phyloP scores from a whole-genome alignment of 108 stramenopile genomes.

The Fistulifera pelliculosa region DNA sequence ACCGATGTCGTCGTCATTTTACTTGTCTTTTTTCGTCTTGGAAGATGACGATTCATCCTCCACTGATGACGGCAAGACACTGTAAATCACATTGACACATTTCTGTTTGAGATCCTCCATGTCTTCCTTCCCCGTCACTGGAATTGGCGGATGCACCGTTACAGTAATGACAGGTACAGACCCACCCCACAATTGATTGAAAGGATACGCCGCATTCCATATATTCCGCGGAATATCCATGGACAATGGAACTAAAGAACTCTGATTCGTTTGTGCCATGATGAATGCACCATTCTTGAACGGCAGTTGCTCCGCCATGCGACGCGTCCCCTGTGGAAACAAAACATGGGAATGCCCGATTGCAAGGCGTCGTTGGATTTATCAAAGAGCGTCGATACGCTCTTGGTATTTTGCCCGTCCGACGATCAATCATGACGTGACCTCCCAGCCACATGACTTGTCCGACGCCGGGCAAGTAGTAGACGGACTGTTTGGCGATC shows the following conservation, averaged over 20 bases:
- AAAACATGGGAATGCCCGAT: conserved; percentile 73
- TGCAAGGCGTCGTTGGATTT: conserved; percentile 52
- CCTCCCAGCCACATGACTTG: conserved; percentile 52
- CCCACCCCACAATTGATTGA: conserved; percentile 31
- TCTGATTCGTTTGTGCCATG: conserved; percentile 51
- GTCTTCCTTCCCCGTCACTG: conserved; percentile 37
- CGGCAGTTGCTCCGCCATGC: conserved; percentile 59
- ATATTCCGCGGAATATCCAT: conserved; percentile 58
- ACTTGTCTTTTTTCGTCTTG: no score
- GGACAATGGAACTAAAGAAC: conserved; percentile 52
- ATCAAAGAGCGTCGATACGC: conserved; percentile 28
- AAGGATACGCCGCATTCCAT: conserved; percentile 75
- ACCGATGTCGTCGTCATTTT: no score
- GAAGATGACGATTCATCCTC: not conserved
- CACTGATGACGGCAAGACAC: conserved; percentile 41
- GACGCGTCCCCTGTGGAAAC: conserved; percentile 80
- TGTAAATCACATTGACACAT: conserved; percentile 60
- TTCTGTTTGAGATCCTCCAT: conserved; percentile 53
- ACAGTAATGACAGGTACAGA: conserved; percentile 30
- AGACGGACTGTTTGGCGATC: conserved; percentile 66
- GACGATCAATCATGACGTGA: conserved; percentile 65
- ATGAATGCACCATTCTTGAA: conserved; percentile 82
- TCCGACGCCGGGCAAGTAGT: conserved; percentile 70
- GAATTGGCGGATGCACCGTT: conserved; percentile 57
- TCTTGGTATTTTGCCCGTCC: conserved; percentile 35